Conservation (phyloP, 805 yeast genomes). For the Yamadazyma olivae region DNA sequence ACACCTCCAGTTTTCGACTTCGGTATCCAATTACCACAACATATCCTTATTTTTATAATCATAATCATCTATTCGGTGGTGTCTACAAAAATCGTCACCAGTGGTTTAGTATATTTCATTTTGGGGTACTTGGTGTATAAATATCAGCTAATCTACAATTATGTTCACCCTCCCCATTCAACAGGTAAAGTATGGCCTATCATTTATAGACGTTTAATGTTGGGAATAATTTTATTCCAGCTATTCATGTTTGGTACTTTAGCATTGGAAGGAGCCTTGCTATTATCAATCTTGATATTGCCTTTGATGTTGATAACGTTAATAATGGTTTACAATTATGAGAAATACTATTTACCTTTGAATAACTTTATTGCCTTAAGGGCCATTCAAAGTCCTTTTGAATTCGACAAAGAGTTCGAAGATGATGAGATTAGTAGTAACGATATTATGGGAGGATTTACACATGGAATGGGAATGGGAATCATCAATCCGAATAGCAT, state of each 20-base stretch:
- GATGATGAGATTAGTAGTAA: constrained; percentile 22
- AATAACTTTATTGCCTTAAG: constrained; percentile 55
- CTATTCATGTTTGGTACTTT: constrained; percentile 63
- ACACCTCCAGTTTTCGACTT: constrained; percentile 60
- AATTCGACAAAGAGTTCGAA: constrained; percentile 40
- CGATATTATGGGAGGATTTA: background rate
- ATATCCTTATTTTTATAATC: constrained; percentile 54
- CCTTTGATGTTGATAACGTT: constrained; percentile 50
- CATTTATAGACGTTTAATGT: constrained; percentile 52
- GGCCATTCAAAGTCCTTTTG: constrained; percentile 46
- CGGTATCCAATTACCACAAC: constrained; percentile 62
- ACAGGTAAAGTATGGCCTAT: constrained; percentile 70
- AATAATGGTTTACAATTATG: constrained; percentile 47
- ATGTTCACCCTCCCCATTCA: constrained; percentile 63
- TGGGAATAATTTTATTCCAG: constrained; percentile 55
- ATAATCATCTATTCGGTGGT: constrained; percentile 59
- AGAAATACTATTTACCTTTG: constrained; percentile 52
- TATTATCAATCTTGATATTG: constrained; percentile 44
- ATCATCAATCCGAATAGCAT: background rate
- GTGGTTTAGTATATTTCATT: constrained; percentile 55
- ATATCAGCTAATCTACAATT: constrained; percentile 58
- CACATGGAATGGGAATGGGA: background rate
- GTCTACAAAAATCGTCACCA: constrained; percentile 56
- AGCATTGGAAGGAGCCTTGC: constrained; percentile 56
- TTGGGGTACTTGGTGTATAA: constrained; percentile 60